Conservation (phyloP, 2,329 filamentous ascomycete species). For the Endocalyx cinctus region DNA sequence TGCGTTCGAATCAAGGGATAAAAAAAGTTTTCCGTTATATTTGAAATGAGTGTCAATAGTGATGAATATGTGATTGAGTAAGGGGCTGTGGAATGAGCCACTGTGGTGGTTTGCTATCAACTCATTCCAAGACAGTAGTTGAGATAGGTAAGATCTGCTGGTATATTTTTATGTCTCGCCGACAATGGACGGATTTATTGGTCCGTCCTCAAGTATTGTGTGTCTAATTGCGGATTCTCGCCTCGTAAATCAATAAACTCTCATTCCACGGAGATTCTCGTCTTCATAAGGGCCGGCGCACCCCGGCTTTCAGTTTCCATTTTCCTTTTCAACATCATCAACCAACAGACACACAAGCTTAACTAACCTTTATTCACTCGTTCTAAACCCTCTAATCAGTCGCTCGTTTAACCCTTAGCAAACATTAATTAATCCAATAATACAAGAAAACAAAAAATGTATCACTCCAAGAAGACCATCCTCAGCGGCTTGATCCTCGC, state of each 20-base stretch:
- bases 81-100: conserved; percentile 14
- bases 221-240: conserved; percentile 28
- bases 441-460: too few relatives aligned
- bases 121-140: conserved; percentile 20
- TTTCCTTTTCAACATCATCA: conserved; percentile 4
- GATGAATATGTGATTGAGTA: conserved; percentile 7
- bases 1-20: conserved; percentile 17
- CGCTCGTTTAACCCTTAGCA: conserved; percentile 10
- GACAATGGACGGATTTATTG: conserved; percentile 14
- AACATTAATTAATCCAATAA: too few relatives aligned
- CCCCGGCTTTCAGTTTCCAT: conserved; percentile 3
- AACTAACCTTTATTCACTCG: conserved; percentile 5
- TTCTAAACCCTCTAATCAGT: conserved; percentile 9
- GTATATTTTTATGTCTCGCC: conserved; percentile 9
- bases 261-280: conserved; percentile 7
- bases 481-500: conserved; percentile 20
- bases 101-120: too few relatives aligned
- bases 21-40: conserved; percentile 5
- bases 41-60: conserved; percentile 14
- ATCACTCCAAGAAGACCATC: conserved; percentile 21
- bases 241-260: conserved; percentile 9
- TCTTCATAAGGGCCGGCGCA: conserved; percentile 15
- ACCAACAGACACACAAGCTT: conserved; percentile 6
- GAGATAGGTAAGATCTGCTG: too few relatives aligned
- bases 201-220: conserved; percentile 18